Percentiles rank a stretch among this genome's conserved stretches.
phyloP scores from a whole-genome alignment of 257 asterid genomes.

The Ajuga chamaepitys region DNA sequence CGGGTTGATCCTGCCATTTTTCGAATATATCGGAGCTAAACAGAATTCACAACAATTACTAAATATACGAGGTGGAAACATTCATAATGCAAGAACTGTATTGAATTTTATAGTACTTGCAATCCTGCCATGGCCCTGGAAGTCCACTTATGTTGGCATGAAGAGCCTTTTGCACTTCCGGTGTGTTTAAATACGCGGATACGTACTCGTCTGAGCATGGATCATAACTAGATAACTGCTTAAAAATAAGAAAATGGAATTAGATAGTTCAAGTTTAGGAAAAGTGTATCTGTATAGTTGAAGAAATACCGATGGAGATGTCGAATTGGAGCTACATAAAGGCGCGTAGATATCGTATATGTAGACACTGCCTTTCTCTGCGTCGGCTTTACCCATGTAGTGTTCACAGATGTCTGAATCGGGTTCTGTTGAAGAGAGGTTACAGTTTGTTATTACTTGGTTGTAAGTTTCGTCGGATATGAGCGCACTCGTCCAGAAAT shows the following conservation, averaged over 20 bases:
- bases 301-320: constrained; percentile 11
- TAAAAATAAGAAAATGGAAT: too few species aligned
- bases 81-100: too few species aligned
- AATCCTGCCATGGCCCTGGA: constrained; percentile 32
- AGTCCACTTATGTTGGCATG: constrained; percentile 38
- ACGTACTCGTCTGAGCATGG: constrained; percentile 46
- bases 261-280: too few species aligned
- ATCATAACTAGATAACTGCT: constrained; percentile 17
- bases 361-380: constrained; percentile 9
- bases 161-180: constrained; percentile 40
- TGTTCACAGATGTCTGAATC: neutral
- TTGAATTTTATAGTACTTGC: constrained; percentile 26
- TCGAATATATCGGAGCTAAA: neutral
- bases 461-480: constrained; percentile 52
- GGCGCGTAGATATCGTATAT: constrained; percentile 41
- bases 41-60: neutral
- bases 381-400: constrained; percentile 18
- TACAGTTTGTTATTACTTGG: constrained; percentile 32
- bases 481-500: constrained; percentile 47
- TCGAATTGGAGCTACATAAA: constrained; percentile 20
- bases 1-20: constrained; percentile 36
- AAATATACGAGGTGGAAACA: too few species aligned
- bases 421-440: constrained; percentile 26
- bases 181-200: constrained; percentile 28
- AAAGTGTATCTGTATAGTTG: neutral